Evolutionary conservation across 106 monocot genomes (phyloP), one percentile per base, ranked within the genome.

Genomic region (Dendrobium nobile): DNA sequence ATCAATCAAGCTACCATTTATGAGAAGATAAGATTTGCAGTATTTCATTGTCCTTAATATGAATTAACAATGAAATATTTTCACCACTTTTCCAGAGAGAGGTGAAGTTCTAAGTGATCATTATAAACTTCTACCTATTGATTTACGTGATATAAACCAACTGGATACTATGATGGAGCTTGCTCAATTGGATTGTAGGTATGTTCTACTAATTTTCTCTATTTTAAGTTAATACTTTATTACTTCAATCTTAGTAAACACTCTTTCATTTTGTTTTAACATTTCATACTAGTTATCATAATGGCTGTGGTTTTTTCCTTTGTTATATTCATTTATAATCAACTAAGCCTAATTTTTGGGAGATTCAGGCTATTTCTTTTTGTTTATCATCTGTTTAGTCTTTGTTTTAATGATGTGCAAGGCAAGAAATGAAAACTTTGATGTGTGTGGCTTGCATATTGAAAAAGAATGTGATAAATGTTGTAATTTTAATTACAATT

Each of bases 81-180:
- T 81, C 68, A 18, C 8, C 51, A 75, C 79, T 84, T 70, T 70
- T 61, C 58, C 87, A 99, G 98, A 91, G 67, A 95, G 80, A 86
- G 98, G 98, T 83, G 98, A 99, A 87, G 87, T 99, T 41, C 42
- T 85, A 44, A 80, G 95, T 73, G 78, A 86, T 76, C 87, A 91
- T 83, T 99, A 99, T 90, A 93, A 88, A 82, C 80, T 99, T 75
- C 87, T 95, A 80, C 91, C 95, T 68, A 84, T 88, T 80, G 98
- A 99, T 85, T 79, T 99, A 59, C 92, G 98, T 37, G 89, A 93
- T 75, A 87, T 85, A 26, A 58, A 80, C 54, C 88, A 80, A 77
- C 77, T 99, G 19, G 91, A 99, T 88, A 61, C 56, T 18, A 81
- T 95, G 68, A 80, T 93, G 40, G 22, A 41, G 31, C 79, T 84